These are phyloP conservation scores for Trypanosoma melophagium DNA, from an alignment of 208 protist species.

Conservation along the genomic window DNA sequence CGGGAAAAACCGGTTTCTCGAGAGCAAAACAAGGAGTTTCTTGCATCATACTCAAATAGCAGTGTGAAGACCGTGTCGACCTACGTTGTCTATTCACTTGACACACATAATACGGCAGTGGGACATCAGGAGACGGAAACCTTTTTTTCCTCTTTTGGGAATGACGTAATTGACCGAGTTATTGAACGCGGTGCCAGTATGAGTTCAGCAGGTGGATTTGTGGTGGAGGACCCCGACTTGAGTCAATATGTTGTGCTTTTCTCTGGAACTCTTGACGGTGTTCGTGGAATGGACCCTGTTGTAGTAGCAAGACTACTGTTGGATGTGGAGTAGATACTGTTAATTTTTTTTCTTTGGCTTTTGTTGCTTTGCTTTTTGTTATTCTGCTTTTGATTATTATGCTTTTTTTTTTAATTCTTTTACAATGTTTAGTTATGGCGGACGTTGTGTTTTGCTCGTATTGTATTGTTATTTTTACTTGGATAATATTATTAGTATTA, in stretches of 20 bases:
- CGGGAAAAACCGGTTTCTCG: constrained; percentile 73
- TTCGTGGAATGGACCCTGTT: constrained; percentile 25
- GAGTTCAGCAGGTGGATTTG: constrained; percentile 67
- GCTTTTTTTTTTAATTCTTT: constrained; percentile 4
- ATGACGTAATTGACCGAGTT: constrained; percentile 51
- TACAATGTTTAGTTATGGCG: too few relatives aligned
- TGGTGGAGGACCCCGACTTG: constrained; percentile 80
- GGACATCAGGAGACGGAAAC: constrained; percentile 57
- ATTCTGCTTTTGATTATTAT: constrained; percentile 5
- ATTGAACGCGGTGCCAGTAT: constrained; percentile 49
- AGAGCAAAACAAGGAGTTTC: constrained; percentile 51
- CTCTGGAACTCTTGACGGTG: constrained; percentile 27
- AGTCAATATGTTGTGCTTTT: constrained; percentile 22
- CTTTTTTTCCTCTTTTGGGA: constrained; percentile 51
- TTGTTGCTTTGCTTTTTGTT: neutral
- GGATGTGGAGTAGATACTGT: neutral
- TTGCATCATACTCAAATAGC: constrained; percentile 64
- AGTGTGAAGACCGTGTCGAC: constrained; percentile 63
- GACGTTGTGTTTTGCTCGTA: too few relatives aligned
- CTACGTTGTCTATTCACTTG: constrained; percentile 51
- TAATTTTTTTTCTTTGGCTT: constrained; percentile 2
- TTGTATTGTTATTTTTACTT: too few relatives aligned
- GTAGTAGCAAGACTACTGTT: constrained; percentile 19
- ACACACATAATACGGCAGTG: constrained; percentile 24
- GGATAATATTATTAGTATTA: too few relatives aligned